Percentiles rank a stretch among this genome's conserved stretches.
Evolutionary conservation across 306 rosid genomes (phyloP).

Genomic region (Boehmeria nivea): DNA sequence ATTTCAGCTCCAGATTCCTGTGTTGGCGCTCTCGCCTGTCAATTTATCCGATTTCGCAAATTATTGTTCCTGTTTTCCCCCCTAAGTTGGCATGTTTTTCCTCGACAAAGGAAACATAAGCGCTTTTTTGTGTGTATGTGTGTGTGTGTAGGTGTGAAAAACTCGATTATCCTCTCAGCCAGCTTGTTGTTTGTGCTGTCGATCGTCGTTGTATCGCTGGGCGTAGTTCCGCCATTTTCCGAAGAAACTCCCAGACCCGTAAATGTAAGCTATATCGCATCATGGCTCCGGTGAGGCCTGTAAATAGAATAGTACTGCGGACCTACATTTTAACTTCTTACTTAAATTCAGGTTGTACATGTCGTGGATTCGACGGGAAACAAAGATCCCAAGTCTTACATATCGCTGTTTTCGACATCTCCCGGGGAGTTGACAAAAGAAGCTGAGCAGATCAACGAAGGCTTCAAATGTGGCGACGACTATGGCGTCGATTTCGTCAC

Average conservation of each 20-base stretch:
- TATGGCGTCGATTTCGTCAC: constrained; percentile 71
- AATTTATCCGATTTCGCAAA: no score
- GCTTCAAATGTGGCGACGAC: constrained; percentile 64
- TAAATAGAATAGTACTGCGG: no score
- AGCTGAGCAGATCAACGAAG: constrained; percentile 62
- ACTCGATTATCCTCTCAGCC: constrained; percentile 46
- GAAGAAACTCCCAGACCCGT: constrained; percentile 73
- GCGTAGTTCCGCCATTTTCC: constrained; percentile 69
- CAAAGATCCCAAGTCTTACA: constrained; percentile 45
- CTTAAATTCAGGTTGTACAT: constrained; percentile 99
- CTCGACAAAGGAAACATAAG: no score
- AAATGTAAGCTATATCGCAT: constrained; percentile 63
- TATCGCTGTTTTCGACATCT: constrained; percentile 73
- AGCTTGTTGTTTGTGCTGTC: constrained; percentile 58
- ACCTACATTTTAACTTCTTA: no score
- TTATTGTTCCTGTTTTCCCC: no score
- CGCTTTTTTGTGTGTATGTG: no score
- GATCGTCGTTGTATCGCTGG: constrained; percentile 41
- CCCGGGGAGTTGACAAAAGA: constrained; percentile 89
- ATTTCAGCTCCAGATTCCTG: no score
- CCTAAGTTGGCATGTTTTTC: constrained; percentile 7
- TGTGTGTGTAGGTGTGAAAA: constrained; percentile 55
- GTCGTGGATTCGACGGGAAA: constrained; percentile 69
- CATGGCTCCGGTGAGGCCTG: no score
- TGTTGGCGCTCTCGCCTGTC: no score